Base-by-base conservation (phyloP, 805 yeast genomes). In the Metschnikowia borealis region DNA sequence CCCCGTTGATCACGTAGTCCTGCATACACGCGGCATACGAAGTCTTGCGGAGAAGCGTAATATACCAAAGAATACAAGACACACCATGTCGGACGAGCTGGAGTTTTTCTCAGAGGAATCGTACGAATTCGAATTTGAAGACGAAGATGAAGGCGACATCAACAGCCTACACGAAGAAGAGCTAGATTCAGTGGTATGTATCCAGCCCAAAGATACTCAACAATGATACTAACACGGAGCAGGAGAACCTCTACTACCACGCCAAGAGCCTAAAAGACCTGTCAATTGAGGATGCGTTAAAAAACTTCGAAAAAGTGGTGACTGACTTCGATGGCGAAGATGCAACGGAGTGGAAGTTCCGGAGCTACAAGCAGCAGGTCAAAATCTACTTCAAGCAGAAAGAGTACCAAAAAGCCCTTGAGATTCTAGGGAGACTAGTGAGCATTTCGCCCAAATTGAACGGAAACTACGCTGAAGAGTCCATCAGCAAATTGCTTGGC, bases 191-290 rank as follows among this genome's bases (percentile, higher is more conserved):
- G 60, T 57, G 26, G 56, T 46, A 38, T 38, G 57, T 54, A 17
- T 17, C 11, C 23, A 20, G 21, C 8, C 18, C 15, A 15, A 39
- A 39, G 45, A 32, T 4, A 32, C n/a, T 10, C 6, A 35, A 5
- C n/a, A 3, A 36, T 7, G 33, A 42, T 36, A 46, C 63, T 62
- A 62, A 62, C 10, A 56, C 1, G 15, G 34, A 5, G 21, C 41
- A 67, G 65, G 73, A 65, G 50, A 61, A 65, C 41, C 62, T 60
- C 41, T 68, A 68, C 40, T 72, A 72, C 52, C 57, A 62, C 31
- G 78, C 77, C 15, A 73, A 70, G 51, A 65, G 70, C 3, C 57
- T 66, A 17, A 71, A 68, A 46, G 74, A 69, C 34, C 75, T 67
- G 21, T 55, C 59, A 5, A 7, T 41, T 5, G 40, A 36, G 4